phyloP scores from a whole-genome alignment of 106 monocot species.

The Ottelia alismoides region DNA sequence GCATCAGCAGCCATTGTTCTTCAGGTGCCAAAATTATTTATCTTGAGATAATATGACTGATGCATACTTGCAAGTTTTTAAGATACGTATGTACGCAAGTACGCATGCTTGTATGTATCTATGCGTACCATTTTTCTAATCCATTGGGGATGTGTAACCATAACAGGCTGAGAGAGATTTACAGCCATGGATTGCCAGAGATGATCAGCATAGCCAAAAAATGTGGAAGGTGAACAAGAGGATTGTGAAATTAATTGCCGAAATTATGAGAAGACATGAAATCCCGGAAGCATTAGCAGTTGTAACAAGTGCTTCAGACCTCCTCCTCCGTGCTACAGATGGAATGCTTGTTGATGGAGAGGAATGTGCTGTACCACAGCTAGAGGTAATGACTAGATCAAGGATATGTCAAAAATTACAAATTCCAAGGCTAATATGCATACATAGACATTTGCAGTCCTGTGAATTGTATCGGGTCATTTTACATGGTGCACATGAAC shows the following conservation, averaged over 20 bases:
- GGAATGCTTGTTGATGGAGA: slow-evolving; percentile 99
- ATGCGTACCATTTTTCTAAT: neutral
- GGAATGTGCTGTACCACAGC: slow-evolving; percentile 89
- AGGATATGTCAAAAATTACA: no score
- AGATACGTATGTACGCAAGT: no score
- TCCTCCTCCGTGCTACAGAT: slow-evolving; percentile 97
- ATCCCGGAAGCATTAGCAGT: slow-evolving; percentile 69
- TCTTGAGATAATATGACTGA: neutral
- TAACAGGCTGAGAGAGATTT: slow-evolving; percentile 89
- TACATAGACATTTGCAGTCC: no score
- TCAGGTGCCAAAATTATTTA: slow-evolving; percentile 52
- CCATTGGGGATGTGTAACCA: neutral
- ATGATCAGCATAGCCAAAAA: slow-evolving; percentile 80
- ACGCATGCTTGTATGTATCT: neutral
- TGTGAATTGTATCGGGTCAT: no score
- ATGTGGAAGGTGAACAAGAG: slow-evolving; percentile 95
- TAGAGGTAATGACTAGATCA: slow-evolving; percentile 98
- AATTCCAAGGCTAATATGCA: no score
- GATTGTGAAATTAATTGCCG: slow-evolving; percentile 82
- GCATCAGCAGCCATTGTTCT: slow-evolving; percentile 92
- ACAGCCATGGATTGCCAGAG: slow-evolving; percentile 98
- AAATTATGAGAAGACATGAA: slow-evolving; percentile 82
- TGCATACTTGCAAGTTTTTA: no score
- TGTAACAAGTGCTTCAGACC: slow-evolving; percentile 85
- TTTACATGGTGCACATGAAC: no score